These are phyloP conservation scores for Wickerhamomyces mucosus DNA, from an alignment of 805 yeast genomes.

Conservation along the genomic window DNA sequence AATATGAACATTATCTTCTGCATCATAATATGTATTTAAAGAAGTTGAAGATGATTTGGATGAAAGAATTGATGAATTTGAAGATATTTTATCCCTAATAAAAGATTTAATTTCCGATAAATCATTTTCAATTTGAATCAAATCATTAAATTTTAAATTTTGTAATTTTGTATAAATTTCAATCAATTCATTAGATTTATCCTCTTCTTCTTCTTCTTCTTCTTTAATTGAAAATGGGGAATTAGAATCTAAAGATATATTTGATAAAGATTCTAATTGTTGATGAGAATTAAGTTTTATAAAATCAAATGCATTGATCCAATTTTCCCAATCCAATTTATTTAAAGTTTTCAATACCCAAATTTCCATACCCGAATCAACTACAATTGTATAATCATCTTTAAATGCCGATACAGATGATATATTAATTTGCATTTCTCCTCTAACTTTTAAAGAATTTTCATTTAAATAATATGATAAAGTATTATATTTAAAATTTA, in stretches of 20 bases:
- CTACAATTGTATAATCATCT: conserved; percentile 55
- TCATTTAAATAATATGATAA: conserved; percentile 72
- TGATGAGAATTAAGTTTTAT: conserved; percentile 11
- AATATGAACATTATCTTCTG: conserved; percentile 28
- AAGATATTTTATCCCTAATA: conserved; percentile 6
- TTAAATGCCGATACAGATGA: conserved; percentile 78
- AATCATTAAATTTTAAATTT: conserved; percentile 6
- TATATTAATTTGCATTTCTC: conserved; percentile 81
- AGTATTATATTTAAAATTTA: conserved; percentile 76
- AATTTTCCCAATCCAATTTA: conserved; percentile 57
- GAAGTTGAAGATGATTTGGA: conserved; percentile 30
- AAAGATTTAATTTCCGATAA: conserved; percentile 5
- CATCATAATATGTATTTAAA: conserved; percentile 56
- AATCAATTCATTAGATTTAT: conserved; percentile 1
- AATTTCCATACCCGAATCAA: conserved; percentile 92
- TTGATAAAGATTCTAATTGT: too few relatives aligned
- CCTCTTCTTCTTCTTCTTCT: not conserved
- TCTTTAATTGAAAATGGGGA: too few relatives aligned
- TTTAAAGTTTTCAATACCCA: conserved; percentile 77
- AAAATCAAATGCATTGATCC: conserved; percentile 73
- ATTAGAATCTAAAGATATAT: too few relatives aligned
- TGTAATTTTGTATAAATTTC: conserved; percentile 1
- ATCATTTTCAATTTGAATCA: too few relatives aligned
- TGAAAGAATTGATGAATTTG: conserved; percentile 27
- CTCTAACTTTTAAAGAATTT: conserved; percentile 66